Conservation (phyloP, 2,329 filamentous ascomycete species). For the Alternaria gaisen region DNA sequence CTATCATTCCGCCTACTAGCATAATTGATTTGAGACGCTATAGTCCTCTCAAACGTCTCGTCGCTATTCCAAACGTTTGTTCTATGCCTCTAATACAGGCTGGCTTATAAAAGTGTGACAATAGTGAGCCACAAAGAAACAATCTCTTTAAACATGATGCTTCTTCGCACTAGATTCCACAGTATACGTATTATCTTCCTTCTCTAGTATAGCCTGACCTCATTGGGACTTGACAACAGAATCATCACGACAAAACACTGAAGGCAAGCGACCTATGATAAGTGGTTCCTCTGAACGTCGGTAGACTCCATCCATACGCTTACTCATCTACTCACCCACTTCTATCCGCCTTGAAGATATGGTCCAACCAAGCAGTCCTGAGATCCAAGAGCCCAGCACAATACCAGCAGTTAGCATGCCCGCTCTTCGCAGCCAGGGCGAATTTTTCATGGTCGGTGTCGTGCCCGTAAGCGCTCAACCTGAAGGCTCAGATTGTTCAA, state of each 20-base stretch:
- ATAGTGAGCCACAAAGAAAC: neutral
- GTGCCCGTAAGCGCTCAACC: neutral
- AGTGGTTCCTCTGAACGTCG: neutral
- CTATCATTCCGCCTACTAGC: neutral
- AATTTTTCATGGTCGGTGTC: constrained; percentile 12
- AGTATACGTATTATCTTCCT: neutral
- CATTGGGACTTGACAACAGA: neutral
- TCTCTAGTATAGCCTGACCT: neutral
- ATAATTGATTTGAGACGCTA: neutral
- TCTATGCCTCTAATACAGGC: neutral
- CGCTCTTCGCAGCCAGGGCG: constrained; percentile 4
- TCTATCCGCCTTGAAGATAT: neutral
- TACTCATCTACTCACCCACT: neutral
- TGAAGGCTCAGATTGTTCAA: neutral
- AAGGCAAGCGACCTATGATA: neutral
- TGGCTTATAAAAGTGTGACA: neutral
- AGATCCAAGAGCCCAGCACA: neutral
- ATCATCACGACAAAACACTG: neutral
- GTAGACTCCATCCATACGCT: neutral
- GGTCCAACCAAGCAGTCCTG: neutral
- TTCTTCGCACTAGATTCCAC: neutral
- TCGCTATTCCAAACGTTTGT: neutral
- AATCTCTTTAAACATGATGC: neutral
- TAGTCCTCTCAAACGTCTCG: neutral
- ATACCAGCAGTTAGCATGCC: neutral